A percentile compares a stretch with the other conserved stretches of the same genome.
phyloP scores from a whole-genome alignment of 768 basidiomycete species.

The Zangia roseola region DNA sequence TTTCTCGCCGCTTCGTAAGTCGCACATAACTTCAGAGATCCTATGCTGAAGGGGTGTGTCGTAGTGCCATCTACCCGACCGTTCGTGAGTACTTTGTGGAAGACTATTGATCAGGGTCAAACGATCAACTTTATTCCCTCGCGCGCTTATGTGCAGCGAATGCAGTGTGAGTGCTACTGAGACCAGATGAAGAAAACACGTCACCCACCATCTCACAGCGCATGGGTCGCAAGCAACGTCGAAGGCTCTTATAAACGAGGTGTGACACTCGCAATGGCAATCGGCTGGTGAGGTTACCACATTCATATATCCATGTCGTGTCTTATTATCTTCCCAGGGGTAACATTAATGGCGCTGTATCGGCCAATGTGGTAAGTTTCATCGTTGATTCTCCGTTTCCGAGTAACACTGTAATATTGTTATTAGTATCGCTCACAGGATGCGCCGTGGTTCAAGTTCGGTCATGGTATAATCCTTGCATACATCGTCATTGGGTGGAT shows the following conservation, averaged over 20 bases:
- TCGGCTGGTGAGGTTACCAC: slow-evolving; percentile 43
- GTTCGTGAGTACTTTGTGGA: slow-evolving; percentile 45
- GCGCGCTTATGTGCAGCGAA: slow-evolving; percentile 39
- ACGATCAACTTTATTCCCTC: too few species aligned
- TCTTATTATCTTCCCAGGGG: slow-evolving; percentile 35
- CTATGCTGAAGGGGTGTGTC: background rate
- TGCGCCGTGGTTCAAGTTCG: slow-evolving; percentile 65
- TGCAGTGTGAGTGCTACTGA: slow-evolving; percentile 43
- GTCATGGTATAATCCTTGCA: slow-evolving; percentile 66
- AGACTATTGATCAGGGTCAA: too few species aligned
- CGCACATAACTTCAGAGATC: background rate
- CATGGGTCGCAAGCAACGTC: slow-evolving; percentile 71
- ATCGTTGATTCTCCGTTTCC: background rate
- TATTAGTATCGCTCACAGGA: slow-evolving; percentile 62
- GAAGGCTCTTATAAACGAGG: slow-evolving; percentile 76
- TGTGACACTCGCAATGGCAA: slow-evolving; percentile 67
- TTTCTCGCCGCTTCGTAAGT: slow-evolving; percentile 70
- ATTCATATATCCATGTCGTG: slow-evolving; percentile 17
- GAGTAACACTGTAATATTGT: background rate
- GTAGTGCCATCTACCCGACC: slow-evolving; percentile 47
- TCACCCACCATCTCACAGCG: slow-evolving; percentile 34
- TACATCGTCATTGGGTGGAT: slow-evolving; percentile 69
- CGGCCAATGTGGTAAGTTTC: slow-evolving; percentile 58
- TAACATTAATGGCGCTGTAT: slow-evolving; percentile 68
- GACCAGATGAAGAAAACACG: slow-evolving; percentile 1